phyloP scores from a whole-genome alignment of 768 basidiomycete genomes.

The Gymnopilus junonius region DNA sequence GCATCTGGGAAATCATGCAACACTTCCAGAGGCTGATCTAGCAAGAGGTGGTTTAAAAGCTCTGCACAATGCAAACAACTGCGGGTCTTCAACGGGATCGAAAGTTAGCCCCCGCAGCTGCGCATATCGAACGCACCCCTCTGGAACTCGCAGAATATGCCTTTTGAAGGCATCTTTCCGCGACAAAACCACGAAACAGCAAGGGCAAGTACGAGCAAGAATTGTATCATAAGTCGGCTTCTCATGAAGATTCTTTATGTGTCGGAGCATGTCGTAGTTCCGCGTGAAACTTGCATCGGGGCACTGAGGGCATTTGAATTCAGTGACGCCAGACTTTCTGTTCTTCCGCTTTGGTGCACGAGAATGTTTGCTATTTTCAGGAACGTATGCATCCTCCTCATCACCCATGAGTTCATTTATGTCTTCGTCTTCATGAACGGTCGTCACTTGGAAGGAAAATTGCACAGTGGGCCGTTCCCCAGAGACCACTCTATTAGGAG shows the following conservation, averaged over 20 bases:
- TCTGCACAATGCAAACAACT: not conserved
- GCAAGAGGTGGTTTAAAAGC: slow-evolving; percentile 4
- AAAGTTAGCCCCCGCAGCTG: not conserved
- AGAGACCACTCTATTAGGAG: not conserved
- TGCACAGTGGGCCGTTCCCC: not conserved
- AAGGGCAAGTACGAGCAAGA: slow-evolving; percentile 18
- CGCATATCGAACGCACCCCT: slow-evolving; percentile 5
- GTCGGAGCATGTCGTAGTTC: slow-evolving; percentile 21
- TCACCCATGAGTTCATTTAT: not conserved
- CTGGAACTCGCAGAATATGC: slow-evolving; percentile 11
- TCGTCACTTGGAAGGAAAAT: not conserved
- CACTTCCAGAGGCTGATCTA: not conserved
- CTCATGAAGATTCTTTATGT: slow-evolving; percentile 20
- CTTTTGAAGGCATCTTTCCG: slow-evolving; percentile 15
- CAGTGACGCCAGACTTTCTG: not conserved
- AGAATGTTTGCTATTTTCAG: not conserved
- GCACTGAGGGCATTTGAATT: slow-evolving; percentile 19
- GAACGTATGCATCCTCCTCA: not conserved
- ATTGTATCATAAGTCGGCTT: not conserved
- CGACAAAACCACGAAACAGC: slow-evolving; percentile 16
- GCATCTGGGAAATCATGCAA: not conserved
- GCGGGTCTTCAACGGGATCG: not conserved
- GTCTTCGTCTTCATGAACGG: not conserved
- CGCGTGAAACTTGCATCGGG: slow-evolving; percentile 22
- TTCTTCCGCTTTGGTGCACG: not conserved